Evolutionary conservation across 2,329 filamentous ascomycete species (phyloP).

Genomic region (Bertia moriformis): DNA sequence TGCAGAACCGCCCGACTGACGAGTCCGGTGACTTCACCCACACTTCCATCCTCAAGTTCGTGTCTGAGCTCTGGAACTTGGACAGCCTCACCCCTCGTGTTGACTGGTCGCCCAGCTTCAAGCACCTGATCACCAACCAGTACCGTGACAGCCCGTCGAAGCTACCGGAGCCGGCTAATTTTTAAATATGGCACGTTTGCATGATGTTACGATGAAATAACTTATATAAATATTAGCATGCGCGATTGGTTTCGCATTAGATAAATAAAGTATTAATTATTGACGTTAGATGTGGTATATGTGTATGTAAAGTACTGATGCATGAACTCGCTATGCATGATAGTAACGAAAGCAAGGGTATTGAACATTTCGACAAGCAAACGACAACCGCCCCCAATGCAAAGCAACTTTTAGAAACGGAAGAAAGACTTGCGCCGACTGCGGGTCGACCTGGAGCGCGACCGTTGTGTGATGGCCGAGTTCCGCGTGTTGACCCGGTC

Average conservation of each 20-base stretch:
- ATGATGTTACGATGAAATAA: neutral
- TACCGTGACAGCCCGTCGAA: neutral
- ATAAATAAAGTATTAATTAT: no score
- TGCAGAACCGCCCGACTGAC: constrained; percentile 20
- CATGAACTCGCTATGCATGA: no score
- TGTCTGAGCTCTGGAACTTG: constrained; percentile 20
- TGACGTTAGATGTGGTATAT: no score
- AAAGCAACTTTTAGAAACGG: no score
- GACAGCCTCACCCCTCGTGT: constrained; percentile 5
- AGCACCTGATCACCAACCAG: constrained; percentile 3
- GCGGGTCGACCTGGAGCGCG: no score
- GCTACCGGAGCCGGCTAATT: neutral
- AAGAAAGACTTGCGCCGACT: no score
- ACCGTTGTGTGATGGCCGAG: neutral
- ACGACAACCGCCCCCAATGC: no score
- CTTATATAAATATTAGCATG: neutral
- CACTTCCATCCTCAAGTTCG: constrained; percentile 20
- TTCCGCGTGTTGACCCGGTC: neutral
- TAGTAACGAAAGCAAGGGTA: no score
- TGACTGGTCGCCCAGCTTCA: constrained; percentile 5
- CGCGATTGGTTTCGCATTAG: no score
- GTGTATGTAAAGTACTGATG: no score
- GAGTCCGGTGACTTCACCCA: constrained; percentile 21
- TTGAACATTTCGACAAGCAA: no score
- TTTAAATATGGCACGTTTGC: neutral